Base-by-base conservation (phyloP, 306 rosid species). In the Geum urbanum region DNA sequence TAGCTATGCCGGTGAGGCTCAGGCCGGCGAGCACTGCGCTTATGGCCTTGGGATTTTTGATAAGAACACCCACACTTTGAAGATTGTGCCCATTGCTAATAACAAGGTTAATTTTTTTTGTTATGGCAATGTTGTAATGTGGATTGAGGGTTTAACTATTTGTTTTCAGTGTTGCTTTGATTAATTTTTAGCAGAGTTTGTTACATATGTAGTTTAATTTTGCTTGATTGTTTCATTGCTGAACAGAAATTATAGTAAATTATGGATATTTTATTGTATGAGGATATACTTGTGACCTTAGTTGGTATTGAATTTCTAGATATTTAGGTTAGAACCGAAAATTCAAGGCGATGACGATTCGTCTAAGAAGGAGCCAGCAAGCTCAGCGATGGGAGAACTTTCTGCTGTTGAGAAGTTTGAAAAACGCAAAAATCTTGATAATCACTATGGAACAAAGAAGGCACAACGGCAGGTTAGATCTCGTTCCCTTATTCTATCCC, bases 271-370 rank as follows among this genome's bases (percentile, higher is more conserved):
- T 1, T 12, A 18, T 67, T 37, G 13, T 37, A 4, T 51, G 44
- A 54, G 19, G 63, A 40, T 50, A 11, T 10, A 27, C 41, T 37
- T 61, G 19, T 49, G 18, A 13, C 50, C 46, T 39, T 64, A 72
- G 62, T 40, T 79, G 64, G 67, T 4, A 9, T 40, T 56, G 40
- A 4, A 44, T 71, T 15, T 78, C 47, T 85, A 94, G 97, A 76
- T 94, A 84, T 83, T 94, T 70, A 85, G 99, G 77, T 71, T 94
- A 79, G 97, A 94, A 19, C 91, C 99, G 2, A 91, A 61, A 75
- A 82, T 94, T 68, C 78, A 80, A 70, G 91, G 87, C 13, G 1
- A 63, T 61, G 81, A 75, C 0, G 37, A 32, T 67, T 63, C 60
- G 45, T 48, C 81, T 76, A 76, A 76, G 27, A 74, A 22, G 52